Conservation (phyloP, 208 protist genomes). For the Trypanosoma scelopori region DNA sequence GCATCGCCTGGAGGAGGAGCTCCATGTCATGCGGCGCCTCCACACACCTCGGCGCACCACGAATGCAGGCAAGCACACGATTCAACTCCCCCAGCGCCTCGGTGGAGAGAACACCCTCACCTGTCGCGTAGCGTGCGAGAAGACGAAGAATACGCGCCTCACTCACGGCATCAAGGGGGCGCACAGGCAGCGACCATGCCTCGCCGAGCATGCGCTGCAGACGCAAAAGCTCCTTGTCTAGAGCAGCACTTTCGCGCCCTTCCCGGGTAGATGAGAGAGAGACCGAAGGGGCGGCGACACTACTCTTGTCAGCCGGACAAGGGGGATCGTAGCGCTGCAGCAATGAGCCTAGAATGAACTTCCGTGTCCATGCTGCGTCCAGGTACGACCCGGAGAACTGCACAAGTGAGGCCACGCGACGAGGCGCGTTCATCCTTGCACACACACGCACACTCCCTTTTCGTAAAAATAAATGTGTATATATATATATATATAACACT, state of each 20-base stretch:
- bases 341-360: constrained; percentile 79
- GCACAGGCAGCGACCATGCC: constrained; percentile 59
- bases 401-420: constrained; percentile 19
- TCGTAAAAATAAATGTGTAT: constrained; percentile 6
- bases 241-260: constrained; percentile 4
- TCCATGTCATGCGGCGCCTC: constrained; percentile 60
- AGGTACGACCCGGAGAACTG: constrained; percentile 75
- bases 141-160: constrained; percentile 72
- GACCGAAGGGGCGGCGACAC: neutral
- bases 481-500: neutral
- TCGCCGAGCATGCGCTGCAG: constrained; percentile 57
- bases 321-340: constrained; percentile 67
- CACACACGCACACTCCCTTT: no score
- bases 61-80: constrained; percentile 45
- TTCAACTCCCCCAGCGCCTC: constrained; percentile 60
- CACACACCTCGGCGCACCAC: constrained; percentile 39
- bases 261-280: neutral
- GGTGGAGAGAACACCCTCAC: constrained; percentile 61
- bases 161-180: constrained; percentile 63
- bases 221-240: constrained; percentile 53
- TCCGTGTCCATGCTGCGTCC: constrained; percentile 58
- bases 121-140: constrained; percentile 68
- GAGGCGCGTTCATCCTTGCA: constrained; percentile 7
- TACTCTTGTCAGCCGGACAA: neutral
- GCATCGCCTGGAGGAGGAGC: constrained; percentile 51